Conservation (phyloP, 1,139 yeast genomes). For the Candida sp. region DNA sequence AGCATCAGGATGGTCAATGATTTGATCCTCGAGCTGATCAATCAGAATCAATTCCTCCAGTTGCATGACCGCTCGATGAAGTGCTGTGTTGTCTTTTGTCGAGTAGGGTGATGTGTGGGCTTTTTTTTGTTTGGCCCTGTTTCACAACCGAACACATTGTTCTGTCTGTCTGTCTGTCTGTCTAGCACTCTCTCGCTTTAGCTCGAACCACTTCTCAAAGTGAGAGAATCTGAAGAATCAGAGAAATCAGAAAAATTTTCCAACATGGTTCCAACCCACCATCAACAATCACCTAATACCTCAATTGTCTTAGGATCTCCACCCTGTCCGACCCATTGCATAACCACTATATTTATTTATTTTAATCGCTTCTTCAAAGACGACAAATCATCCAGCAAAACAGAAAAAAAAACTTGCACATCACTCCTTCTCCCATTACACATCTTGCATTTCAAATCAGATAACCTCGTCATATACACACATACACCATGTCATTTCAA, state of each 20-base stretch:
- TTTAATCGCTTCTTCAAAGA: background rate
- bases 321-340: background rate
- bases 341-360: background rate
- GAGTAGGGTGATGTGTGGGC: background rate
- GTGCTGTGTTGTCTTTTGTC: background rate
- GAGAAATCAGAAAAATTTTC: background rate
- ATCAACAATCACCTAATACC: background rate
- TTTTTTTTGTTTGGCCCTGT: background rate
- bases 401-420: background rate
- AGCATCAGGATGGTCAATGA: conserved; percentile 51
- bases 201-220: background rate
- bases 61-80: conserved; percentile 25
- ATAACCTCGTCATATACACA: background rate
- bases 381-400: background rate
- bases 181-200: background rate
- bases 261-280: background rate
- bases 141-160: background rate
- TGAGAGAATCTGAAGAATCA: background rate
- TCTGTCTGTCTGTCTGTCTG: background rate
- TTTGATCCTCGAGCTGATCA: conserved; percentile 49
- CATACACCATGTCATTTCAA: conserved; percentile 12
- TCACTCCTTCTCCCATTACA: conserved; percentile 1
- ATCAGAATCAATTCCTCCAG: conserved; percentile 45
- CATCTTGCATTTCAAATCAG: background rate
- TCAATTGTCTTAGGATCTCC: background rate